Evolutionary conservation across 106 monocot genomes (phyloP).

Genomic region (Dioscorea alata): DNA sequence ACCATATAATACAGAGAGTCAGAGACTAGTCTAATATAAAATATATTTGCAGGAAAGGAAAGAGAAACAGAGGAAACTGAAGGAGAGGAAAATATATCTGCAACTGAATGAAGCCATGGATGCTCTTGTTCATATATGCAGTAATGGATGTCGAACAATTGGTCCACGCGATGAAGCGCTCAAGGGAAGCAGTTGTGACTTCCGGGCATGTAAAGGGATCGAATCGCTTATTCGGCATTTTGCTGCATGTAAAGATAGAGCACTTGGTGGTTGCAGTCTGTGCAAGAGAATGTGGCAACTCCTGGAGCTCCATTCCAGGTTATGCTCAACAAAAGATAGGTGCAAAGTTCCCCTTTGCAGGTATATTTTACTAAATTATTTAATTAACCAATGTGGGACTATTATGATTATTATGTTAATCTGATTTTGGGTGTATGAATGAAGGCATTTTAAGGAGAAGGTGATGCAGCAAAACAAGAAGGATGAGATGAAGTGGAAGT

Average conservation of each 20-base stretch:
- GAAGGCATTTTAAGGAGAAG: conserved; percentile 35
- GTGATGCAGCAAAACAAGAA: conserved; percentile 20
- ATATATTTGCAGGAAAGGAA: conserved; percentile 19
- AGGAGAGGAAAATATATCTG: conserved; percentile 40
- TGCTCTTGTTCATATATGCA: conserved; percentile 45
- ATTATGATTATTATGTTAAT: background rate
- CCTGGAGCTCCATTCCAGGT: conserved; percentile 33
- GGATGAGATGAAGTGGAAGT: conserved; percentile 36
- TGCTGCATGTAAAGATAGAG: conserved; percentile 21
- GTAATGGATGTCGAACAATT: conserved; percentile 39
- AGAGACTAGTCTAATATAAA: background rate
- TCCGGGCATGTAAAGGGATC: conserved; percentile 35
- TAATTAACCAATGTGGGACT: background rate
- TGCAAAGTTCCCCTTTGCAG: conserved; percentile 57
- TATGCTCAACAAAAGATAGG: conserved; percentile 14
- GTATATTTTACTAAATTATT: background rate
- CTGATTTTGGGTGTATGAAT: background rate
- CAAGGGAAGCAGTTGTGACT: conserved; percentile 15
- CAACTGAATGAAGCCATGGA: conserved; percentile 37
- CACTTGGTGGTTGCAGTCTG: conserved; percentile 22
- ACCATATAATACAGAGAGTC: too few relatives aligned
- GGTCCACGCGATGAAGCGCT: conserved; percentile 29
- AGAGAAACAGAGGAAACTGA: conserved; percentile 21
- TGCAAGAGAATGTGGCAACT: conserved; percentile 57
- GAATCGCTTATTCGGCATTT: conserved; percentile 45